These are phyloP conservation scores for Collybia sordida DNA, from an alignment of 768 basidiomycete species.

Conservation along the genomic window DNA sequence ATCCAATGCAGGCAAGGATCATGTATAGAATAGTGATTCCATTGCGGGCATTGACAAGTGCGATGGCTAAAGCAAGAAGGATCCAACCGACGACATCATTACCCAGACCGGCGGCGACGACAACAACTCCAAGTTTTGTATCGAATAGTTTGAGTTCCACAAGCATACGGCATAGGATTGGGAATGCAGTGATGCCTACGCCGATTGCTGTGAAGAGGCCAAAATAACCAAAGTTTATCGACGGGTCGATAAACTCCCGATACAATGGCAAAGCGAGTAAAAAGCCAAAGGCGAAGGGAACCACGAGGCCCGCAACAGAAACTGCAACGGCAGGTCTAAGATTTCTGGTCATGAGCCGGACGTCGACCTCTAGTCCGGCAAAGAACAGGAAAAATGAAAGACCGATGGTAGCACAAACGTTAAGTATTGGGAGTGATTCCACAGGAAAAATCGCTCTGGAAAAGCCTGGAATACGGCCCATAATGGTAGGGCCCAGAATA, in stretches of 20 bases:
- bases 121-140: conserved; percentile 56
- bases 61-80: conserved; percentile 68
- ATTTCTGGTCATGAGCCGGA: conserved; percentile 33
- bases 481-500: too few species aligned
- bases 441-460: conserved; percentile 37
- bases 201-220: conserved; percentile 61
- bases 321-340: conserved; percentile 35
- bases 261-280: conserved; percentile 51
- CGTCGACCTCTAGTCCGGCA: conserved; percentile 59
- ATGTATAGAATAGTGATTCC: conserved; percentile 80
- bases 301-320: conserved; percentile 45
- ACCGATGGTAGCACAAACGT: conserved; percentile 55
- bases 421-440: conserved; percentile 39
- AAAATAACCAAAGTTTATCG: conserved; percentile 53
- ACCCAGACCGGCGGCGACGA: conserved; percentile 58
- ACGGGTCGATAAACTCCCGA: conserved; percentile 41
- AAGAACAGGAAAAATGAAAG: conserved; percentile 54
- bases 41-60: conserved; percentile 72
- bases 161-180: conserved; percentile 58
- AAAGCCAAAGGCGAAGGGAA: conserved; percentile 61
- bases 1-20: conserved; percentile 65
- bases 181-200: conserved; percentile 51
- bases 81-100: conserved; percentile 67
- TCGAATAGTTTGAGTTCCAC: conserved; percentile 56
- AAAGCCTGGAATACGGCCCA: conserved; percentile 55